Evolutionary conservation across 208 protist genomes (phyloP), one percentile per base, ranked within the genome.

Genomic region (Porcisia deanei): DNA sequence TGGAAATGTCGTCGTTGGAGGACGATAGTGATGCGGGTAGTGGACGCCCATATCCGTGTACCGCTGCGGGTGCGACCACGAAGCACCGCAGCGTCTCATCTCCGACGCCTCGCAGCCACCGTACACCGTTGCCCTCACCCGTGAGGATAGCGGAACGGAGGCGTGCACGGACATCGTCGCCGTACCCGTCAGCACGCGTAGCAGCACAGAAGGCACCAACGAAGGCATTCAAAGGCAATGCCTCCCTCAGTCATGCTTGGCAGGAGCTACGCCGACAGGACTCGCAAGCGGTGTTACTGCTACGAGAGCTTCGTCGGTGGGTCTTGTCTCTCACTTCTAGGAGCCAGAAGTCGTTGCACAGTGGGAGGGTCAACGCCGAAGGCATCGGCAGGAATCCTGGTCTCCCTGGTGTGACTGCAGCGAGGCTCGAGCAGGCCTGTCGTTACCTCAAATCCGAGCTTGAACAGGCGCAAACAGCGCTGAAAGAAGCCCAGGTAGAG

Each of bases 391-490:
- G 66, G 30, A 30, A 25, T 25, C 25, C 14, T 43, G 47, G 30
- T 16, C 45, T 53, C 49, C 37, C 39, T 18, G 69, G 49, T 0
- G 57, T 45, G 18, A 60, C 71, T 8, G 34, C 55, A 22, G 57
- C 43, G 1, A 75, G 69, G 37, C 81, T 90, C 9, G 81, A 88
- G 72, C 79, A 85, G n/a, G 78, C 81, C n/a, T 88, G 82, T 55
- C 79, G 81, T 18, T 85, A 81, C 47, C 87, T 91, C 57, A 80
- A 88, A 73, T 69, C 71, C 3, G 65, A 83, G 63, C 67, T 84
- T 3, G 55, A 14, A 39, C 30, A 34, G 57, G 41, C 25, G 3
- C 39, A 63, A 43, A 7, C 9, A 45, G 60, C 61, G 55, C 69
- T 82, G 45, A 47, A 76, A 66, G 83, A 83, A 64, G 60, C 81